Evolutionary conservation across 176 grass and related monocot genomes (phyloP), one percentile per base, ranked within the genome.

Genomic region (Carex cristatella): DNA sequence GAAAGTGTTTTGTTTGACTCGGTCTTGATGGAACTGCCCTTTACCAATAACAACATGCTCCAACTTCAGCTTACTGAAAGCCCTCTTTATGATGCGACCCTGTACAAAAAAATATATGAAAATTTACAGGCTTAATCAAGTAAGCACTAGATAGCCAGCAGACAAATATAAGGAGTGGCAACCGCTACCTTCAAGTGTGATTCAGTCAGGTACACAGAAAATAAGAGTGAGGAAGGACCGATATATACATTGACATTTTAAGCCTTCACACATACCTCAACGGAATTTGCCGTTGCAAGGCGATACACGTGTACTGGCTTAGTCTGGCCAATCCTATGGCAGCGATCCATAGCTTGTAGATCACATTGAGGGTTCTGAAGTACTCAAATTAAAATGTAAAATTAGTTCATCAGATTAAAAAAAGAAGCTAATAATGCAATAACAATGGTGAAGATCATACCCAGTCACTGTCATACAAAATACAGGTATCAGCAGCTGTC

Each of bases 271-370:
- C 60, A 10, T 66, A 98, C 96, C 89, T 98, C 96, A 1, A 98
- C 89, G 68, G 96, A 94, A 84, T 95, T 86, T 72, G 96, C 87
- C 79, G 96, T 98, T 58, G 96, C 96, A 77, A 98, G 60, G 49
- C 96, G 88, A 86, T 95, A 98, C 10, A 95, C 96, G 58, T 98
- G 96, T 27, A 95, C 96, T 18, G 96, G 91, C 30, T 89, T 87
- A 35, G 91, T 94, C 88, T 98, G 96, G 40, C 96, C 96, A 89
- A 98, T 98, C 81, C 96, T 85, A 81, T 98, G 96, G 85, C 96
- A 98, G 42, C 96, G 80, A 74, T 98, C 96, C 96, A 98, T 98
- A 32, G 96, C 96, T 89, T 98, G 96, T 79, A 98, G 69, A 94
- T 98, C 96, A 91, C 91, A 92, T 82, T 98, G 96, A 84, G 96